A percentile compares a stretch with the other conserved stretches of the same genome.
These are phyloP conservation scores for Olyra latifolia DNA, from an alignment of 176 grass and related monocot species.

Conservation along the genomic window DNA sequence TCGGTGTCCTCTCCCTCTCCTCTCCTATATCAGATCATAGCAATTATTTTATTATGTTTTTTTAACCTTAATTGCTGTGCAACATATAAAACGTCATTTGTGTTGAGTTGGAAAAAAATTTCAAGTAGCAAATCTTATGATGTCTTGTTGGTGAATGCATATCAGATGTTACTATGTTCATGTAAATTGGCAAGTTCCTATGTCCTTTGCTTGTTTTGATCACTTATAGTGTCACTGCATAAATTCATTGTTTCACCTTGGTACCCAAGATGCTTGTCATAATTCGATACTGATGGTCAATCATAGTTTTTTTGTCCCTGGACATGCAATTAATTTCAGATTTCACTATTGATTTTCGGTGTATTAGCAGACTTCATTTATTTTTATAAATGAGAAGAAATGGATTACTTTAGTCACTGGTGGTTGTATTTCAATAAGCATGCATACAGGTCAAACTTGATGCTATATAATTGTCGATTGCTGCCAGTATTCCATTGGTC, in stretches of 20 bases:
- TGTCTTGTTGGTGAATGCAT: slow-evolving; percentile 17
- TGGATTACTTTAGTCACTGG: not conserved
- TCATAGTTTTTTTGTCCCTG: not conserved
- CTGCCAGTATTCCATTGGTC: not conserved
- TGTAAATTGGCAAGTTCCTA: not conserved
- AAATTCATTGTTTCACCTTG: not conserved
- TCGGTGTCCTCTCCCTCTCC: too few relatives aligned
- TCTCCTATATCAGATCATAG: too few relatives aligned
- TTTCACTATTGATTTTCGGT: not conserved
- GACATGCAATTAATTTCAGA: not conserved
- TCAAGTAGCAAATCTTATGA: not conserved
- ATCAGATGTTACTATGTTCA: slow-evolving; percentile 9
- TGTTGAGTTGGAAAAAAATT: slow-evolving; percentile 4
- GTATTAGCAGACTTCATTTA: not conserved
- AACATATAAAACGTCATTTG: not conserved
- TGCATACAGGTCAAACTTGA: not conserved
- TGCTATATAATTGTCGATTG: slow-evolving; percentile 7
- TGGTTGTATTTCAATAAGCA: slow-evolving; percentile 8
- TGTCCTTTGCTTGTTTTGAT: not conserved
- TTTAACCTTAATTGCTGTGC: not conserved
- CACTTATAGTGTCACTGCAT: not conserved
- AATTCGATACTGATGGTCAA: not conserved
- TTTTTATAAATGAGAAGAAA: slow-evolving; percentile 5
- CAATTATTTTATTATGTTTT: too few relatives aligned
- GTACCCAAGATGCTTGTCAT: not conserved